Conservation (phyloP, 2,329 filamentous ascomycete genomes). For the Hypoxylon rubiginosum region DNA sequence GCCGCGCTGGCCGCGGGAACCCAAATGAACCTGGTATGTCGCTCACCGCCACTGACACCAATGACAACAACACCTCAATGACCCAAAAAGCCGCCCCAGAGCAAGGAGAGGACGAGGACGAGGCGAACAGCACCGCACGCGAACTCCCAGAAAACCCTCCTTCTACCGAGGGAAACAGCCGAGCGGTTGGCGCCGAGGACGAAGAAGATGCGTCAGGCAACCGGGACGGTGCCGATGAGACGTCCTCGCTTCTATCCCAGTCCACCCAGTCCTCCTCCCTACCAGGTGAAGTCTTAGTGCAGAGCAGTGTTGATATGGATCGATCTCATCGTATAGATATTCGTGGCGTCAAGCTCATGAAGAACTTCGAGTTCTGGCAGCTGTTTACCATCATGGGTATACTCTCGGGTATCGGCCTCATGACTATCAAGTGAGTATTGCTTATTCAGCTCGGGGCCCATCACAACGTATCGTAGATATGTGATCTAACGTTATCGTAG, state of each 20-base stretch:
- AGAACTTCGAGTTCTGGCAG: constrained; percentile 87
- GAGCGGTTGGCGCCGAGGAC: constrained; percentile 39
- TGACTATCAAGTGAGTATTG: constrained; percentile 93
- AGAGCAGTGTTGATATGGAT: constrained; percentile 76
- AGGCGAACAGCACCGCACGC: constrained; percentile 36
- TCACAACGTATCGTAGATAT: neutral
- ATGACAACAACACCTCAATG: constrained; percentile 49
- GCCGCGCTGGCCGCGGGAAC: constrained; percentile 56
- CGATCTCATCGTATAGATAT: constrained; percentile 90
- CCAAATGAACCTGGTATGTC: constrained; percentile 77
- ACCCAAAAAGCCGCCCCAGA: constrained; percentile 46
- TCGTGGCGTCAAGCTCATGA: constrained; percentile 82
- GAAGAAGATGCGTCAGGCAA: constrained; percentile 42
- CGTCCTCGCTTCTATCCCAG: constrained; percentile 82
- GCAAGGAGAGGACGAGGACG: constrained; percentile 40
- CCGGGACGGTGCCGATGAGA: constrained; percentile 73
- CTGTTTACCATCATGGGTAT: constrained; percentile 88
- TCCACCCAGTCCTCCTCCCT: constrained; percentile 63
- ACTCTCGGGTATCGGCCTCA: constrained; percentile 92
- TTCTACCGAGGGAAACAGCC: constrained; percentile 27
- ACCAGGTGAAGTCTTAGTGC: constrained; percentile 64
- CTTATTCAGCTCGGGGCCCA: neutral
- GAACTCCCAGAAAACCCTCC: constrained; percentile 27
- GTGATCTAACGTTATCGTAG: constrained; percentile 58
- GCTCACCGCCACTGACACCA: constrained; percentile 47